Evolutionary conservation across 2,329 filamentous ascomycete genomes (phyloP).

Genomic region (Paraphaeosphaeria minitans): DNA sequence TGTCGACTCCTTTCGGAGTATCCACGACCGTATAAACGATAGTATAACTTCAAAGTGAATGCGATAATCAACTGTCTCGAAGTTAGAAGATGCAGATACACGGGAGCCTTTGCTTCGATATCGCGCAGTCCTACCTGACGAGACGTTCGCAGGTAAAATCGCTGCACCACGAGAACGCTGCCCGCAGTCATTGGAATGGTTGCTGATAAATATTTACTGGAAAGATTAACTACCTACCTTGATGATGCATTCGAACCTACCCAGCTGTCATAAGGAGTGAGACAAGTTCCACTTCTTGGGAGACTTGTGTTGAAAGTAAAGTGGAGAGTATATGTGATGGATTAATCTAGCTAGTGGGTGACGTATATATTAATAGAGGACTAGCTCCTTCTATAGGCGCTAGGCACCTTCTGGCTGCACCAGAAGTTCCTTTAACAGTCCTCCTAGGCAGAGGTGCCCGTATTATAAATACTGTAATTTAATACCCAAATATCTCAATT

Average conservation of each 20-base stretch:
- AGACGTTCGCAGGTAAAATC: conserved; percentile 51
- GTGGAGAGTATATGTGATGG: too few species aligned
- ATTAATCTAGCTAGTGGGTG: too few species aligned
- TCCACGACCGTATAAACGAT: conserved; percentile 38
- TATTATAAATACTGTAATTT: too few species aligned
- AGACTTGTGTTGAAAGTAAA: not conserved
- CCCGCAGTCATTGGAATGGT: conserved; percentile 5
- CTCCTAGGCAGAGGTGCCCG: too few species aligned
- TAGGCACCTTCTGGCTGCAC: too few species aligned
- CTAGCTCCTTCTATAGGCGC: too few species aligned
- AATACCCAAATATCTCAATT: too few species aligned
- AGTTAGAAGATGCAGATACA: conserved; percentile 53
- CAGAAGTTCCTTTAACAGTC: too few species aligned
- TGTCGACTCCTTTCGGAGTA: conserved; percentile 51
- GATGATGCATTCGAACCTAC: conserved; percentile 13
- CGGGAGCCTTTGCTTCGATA: conserved; percentile 53
- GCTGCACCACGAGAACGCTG: conserved; percentile 43
- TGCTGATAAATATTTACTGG: conserved; percentile 7
- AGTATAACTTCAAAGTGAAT: conserved; percentile 22
- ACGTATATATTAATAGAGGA: too few species aligned
- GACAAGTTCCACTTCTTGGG: conserved; percentile 4
- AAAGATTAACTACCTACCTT: conserved; percentile 12
- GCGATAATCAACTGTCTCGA: not conserved
- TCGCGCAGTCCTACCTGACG: conserved; percentile 56
- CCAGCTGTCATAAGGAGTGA: conserved; percentile 11